These are phyloP conservation scores for Ceratocystis alfenasii DNA, from an alignment of 2,329 filamentous ascomycete genomes.

Conservation along the genomic window DNA sequence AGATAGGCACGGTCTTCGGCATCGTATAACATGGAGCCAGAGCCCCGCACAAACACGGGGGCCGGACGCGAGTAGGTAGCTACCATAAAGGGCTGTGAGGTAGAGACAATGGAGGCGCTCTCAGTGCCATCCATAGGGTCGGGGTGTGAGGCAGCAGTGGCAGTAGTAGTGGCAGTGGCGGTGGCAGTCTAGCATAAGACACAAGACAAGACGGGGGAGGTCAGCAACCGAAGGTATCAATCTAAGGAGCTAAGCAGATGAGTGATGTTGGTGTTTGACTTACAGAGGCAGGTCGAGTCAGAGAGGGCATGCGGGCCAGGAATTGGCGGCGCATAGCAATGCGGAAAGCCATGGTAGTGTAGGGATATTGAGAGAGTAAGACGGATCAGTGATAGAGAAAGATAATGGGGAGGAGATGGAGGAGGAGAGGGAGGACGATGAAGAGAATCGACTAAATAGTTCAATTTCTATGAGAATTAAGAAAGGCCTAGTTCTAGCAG, in stretches of 20 bases:
- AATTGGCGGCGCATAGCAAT: slow-evolving; percentile 32
- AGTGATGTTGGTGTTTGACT: slow-evolving; percentile 20
- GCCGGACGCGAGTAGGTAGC: slow-evolving; percentile 85
- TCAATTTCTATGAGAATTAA: background rate
- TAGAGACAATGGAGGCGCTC: slow-evolving; percentile 61
- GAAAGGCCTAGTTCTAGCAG: slow-evolving; percentile 6
- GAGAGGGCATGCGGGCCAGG: slow-evolving; percentile 27
- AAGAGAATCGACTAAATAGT: background rate
- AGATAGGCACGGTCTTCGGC: slow-evolving; percentile 79
- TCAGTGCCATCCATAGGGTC: slow-evolving; percentile 63
- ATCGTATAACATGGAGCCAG: slow-evolving; percentile 83
- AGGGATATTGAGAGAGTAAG: too few relatives aligned
- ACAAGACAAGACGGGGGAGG: background rate
- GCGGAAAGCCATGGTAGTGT: slow-evolving; percentile 33
- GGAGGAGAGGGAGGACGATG: background rate
- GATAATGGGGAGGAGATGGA: slow-evolving; percentile 14
- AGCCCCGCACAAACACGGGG: slow-evolving; percentile 77
- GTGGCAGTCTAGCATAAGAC: background rate
- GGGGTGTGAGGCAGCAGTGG: slow-evolving; percentile 42
- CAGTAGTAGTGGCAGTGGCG: too few relatives aligned
- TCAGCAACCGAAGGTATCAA: background rate
- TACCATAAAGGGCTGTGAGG: slow-evolving; percentile 81
- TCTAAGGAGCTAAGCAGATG: background rate
- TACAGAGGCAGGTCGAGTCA: slow-evolving; percentile 31
- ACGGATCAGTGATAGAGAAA: background rate